Conservation (phyloP, 495 filamentous ascomycete genomes). For the Penicillium samsonianum region DNA sequence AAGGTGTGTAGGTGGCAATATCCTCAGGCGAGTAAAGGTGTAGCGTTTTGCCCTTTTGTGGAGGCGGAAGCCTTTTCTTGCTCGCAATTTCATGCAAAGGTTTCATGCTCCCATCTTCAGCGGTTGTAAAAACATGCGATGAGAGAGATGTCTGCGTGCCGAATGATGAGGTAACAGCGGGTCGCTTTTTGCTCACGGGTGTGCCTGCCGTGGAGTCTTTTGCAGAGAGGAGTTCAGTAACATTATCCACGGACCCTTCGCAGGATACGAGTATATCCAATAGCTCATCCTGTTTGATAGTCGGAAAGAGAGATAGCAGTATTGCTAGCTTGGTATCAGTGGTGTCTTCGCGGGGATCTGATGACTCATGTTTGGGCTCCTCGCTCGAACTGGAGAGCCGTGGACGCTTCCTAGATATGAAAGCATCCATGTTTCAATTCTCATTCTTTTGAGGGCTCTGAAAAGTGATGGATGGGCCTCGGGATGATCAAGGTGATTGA, state of each 20-base stretch:
- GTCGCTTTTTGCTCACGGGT: conserved; percentile 34
- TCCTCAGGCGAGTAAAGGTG: conserved; percentile 80
- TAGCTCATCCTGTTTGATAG: conserved; percentile 61
- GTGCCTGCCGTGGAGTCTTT: conserved; percentile 17
- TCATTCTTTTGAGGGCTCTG: background rate
- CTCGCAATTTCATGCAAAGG: conserved; percentile 44
- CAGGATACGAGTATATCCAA: conserved; percentile 77
- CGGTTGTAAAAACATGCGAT: conserved; percentile 46
- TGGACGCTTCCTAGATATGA: conserved; percentile 54
- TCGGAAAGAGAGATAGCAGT: conserved; percentile 72
- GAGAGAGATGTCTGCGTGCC: conserved; percentile 43
- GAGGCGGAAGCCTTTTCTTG: conserved; percentile 38
- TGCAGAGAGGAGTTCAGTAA: conserved; percentile 52
- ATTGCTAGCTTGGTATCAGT: conserved; percentile 89
- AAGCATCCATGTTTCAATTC: conserved; percentile 53
- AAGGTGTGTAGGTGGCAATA: conserved; percentile 78
- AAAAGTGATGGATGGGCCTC: background rate
- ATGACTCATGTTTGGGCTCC: conserved; percentile 4
- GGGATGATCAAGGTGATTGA: background rate
- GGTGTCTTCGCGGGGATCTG: conserved; percentile 55
- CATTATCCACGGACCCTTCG: conserved; percentile 72
- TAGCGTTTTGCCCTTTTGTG: conserved; percentile 77
- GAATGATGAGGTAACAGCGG: conserved; percentile 19
- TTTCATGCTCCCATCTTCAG: conserved; percentile 26
- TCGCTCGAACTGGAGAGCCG: conserved; percentile 29